phyloP scores from a whole-genome alignment of 31 red algal species.

The Odonthalia washingtoniensis region DNA sequence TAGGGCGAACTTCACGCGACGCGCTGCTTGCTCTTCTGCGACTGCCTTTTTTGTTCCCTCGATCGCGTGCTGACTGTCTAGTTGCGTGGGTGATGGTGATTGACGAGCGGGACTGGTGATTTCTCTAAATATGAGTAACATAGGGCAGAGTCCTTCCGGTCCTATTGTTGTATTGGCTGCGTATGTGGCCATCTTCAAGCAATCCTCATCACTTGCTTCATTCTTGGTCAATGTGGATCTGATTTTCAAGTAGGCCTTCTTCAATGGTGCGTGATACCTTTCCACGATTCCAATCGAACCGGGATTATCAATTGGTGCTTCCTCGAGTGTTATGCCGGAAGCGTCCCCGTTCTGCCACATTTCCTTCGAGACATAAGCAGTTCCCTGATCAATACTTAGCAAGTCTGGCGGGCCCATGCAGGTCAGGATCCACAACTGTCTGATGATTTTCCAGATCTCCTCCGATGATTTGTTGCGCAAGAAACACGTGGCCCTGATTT shows the following conservation, averaged over 20 bases:
- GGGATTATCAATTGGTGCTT: slow-evolving; percentile 26
- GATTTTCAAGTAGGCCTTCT: slow-evolving; percentile 18
- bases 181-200: slow-evolving; percentile 26
- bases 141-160: slow-evolving; percentile 37
- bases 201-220: slow-evolving; percentile 14
- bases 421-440: slow-evolving; percentile 32
- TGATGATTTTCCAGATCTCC: slow-evolving; percentile 22
- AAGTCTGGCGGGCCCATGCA: slow-evolving; percentile 44
- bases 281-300: slow-evolving; percentile 34
- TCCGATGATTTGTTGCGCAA: slow-evolving; percentile 19
- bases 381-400: slow-evolving; percentile 36
- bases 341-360: neutral
- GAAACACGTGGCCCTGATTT: slow-evolving; percentile 30
- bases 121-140: slow-evolving; percentile 37
- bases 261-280: slow-evolving; percentile 27
- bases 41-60: slow-evolving; percentile 35
- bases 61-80: slow-evolving; percentile 10
- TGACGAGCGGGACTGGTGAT: slow-evolving; percentile 1
- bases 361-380: slow-evolving; percentile 19
- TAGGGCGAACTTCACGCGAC: slow-evolving; percentile 12
- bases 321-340: neutral
- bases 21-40: slow-evolving; percentile 27
- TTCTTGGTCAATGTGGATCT: neutral
- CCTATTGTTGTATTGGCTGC: slow-evolving; percentile 27
- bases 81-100: neutral